phyloP scores from a whole-genome alignment of 1,139 yeast species.

The Saccharomyces hybrid region DNA sequence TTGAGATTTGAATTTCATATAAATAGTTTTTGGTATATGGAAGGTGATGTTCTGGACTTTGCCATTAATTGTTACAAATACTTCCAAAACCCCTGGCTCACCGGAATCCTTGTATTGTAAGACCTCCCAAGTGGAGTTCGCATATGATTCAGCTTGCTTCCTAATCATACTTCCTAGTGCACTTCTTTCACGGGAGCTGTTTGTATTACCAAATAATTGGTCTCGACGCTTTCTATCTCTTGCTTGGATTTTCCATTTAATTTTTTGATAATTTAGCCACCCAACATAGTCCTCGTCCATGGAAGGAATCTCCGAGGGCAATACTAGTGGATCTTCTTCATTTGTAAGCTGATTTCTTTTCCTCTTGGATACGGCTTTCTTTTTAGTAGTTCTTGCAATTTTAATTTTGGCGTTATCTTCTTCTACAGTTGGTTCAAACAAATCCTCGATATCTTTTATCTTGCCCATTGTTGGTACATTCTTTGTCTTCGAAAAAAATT shows the following conservation, averaged over 20 bases:
- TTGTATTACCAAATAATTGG: conserved; percentile 66
- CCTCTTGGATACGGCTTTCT: conserved; percentile 33
- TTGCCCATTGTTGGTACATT: conserved; percentile 26
- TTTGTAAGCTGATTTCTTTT: conserved; percentile 33
- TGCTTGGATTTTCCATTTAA: conserved; percentile 75
- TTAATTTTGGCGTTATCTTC: conserved; percentile 23
- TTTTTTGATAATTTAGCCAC: conserved; percentile 73
- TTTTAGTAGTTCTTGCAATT: conserved; percentile 47
- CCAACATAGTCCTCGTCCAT: conserved; percentile 68
- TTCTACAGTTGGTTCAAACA: conserved; percentile 38
- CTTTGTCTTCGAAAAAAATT: conserved; percentile 45
- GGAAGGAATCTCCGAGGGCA: conserved; percentile 58
- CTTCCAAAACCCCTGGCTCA: conserved; percentile 70
- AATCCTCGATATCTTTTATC: conserved; percentile 73
- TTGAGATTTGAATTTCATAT: conserved; percentile 54
- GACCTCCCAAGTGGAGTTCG: conserved; percentile 78
- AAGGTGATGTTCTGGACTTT: conserved; percentile 69
- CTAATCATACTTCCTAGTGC: conserved; percentile 65
- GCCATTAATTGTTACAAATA: conserved; percentile 59
- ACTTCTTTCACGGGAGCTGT: conserved; percentile 39
- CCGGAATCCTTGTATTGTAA: conserved; percentile 57
- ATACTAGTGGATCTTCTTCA: conserved; percentile 41
- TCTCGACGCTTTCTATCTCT: conserved; percentile 64
- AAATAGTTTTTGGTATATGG: conserved; percentile 67
- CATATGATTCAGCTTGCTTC: conserved; percentile 70